Conservation (phyloP, 2,329 filamentous ascomycete species). For the Talaromyces sp. region DNA sequence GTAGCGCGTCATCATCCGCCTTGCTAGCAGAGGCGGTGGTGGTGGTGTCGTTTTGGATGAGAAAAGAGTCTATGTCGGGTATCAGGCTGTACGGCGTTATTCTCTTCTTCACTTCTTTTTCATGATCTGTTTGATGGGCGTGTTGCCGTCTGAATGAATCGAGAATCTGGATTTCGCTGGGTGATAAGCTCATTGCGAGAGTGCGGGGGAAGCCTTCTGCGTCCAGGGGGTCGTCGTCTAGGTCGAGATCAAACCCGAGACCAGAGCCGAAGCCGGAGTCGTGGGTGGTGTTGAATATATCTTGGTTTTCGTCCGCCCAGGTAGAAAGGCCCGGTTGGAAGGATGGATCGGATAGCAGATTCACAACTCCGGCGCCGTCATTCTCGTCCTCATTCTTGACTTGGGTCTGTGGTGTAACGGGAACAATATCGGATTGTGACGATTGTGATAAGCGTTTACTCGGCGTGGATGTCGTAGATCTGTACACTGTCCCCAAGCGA, state of each 20-base stretch:
- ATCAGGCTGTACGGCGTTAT: conserved; percentile 35
- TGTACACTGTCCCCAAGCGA: conserved; percentile 6
- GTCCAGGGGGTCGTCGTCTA: conserved; percentile 26
- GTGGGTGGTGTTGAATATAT: background rate
- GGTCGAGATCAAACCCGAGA: background rate
- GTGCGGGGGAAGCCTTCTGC: conserved; percentile 7
- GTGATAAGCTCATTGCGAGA: conserved; percentile 26
- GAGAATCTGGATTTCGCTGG: conserved; percentile 31
- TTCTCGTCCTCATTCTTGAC: background rate
- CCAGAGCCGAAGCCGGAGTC: background rate
- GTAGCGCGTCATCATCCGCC: conserved; percentile 21
- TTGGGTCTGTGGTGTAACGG: conserved; percentile 3
- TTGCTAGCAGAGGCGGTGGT: background rate
- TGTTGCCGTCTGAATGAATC: conserved; percentile 34
- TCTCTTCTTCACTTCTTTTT: background rate
- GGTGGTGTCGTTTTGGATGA: conserved; percentile 24
- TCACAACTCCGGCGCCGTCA: conserved; percentile 46
- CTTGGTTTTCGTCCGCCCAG: conserved; percentile 1
- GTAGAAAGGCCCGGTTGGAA: conserved; percentile 33
- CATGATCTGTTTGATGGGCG: conserved; percentile 3
- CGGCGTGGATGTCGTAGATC: conserved; percentile 19
- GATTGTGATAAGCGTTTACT: background rate
- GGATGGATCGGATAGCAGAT: conserved; percentile 37
- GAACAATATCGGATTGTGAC: background rate
- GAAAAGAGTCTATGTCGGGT: conserved; percentile 35